Evolutionary conservation across 345 rosid species (phyloP), one percentile per base, ranked within the genome.

Genomic region (Ceriops tagal): DNA sequence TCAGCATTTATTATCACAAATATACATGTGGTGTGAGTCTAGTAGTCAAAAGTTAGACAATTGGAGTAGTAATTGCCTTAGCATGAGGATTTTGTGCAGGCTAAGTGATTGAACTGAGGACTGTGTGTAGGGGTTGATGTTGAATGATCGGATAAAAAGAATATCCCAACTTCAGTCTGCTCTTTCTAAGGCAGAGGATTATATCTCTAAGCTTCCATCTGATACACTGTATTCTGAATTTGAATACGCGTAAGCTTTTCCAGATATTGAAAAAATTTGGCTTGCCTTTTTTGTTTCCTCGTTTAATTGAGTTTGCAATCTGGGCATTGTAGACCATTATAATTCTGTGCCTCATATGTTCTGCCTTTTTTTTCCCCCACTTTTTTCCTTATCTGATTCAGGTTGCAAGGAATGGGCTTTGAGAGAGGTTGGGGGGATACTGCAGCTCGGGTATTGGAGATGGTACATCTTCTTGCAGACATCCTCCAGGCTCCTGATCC

Each of bases 361-460:
- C 56, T 51, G 68, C 43, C 26, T 53, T 39, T 62, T 43, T 39
- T 39, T 11, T 8, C 8, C 0, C 18, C 47, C 46, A 4, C 47
- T 11, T 43, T 43, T 43, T 43, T 43, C 19, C 19, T 43, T 43
- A 3, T 31, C 62, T 39, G 31, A 28, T 68, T 53, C 79, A 90
- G 93, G 22, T 49, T 92, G 46, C 99, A 95, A 79, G 99, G 90
- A 73, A 75, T 85, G 97, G 99, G 99, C 62, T 92, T 95, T 80
- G 99, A 90, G 90, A 90, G 82, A 86, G 99, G 99, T 49, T 95
- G 99, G 99, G 99, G 99, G 24, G 98, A 92, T 75, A 89, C 89
- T 61, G 98, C 99, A 35, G 82, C 32, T 8, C 74, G 89, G 77
- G 98, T 89, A 5, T 73, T 86, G 57, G 90, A 90, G 78, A 89